Conservation (phyloP, 2,329 filamentous ascomycete genomes). For the Fusarium tanahbumbuense region DNA sequence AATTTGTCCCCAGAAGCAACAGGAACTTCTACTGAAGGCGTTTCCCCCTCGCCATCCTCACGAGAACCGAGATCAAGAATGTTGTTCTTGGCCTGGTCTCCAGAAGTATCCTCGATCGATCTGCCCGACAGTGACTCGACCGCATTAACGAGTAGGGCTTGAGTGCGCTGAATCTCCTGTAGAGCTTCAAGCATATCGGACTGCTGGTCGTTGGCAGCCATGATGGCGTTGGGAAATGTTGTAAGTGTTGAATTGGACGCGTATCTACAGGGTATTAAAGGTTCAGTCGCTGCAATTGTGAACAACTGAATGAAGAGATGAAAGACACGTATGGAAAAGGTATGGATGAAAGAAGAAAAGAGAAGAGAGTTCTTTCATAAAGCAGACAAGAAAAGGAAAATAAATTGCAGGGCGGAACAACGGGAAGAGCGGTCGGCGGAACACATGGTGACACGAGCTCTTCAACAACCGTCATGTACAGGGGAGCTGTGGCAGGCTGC, state of each 20-base stretch:
- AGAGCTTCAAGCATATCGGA: conserved; percentile 47
- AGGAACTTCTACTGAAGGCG: conserved; percentile 25
- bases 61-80: conserved; percentile 21
- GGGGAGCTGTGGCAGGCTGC: conserved; percentile 28
- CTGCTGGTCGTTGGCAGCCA: conserved; percentile 42
- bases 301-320: background rate
- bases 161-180: conserved; percentile 57
- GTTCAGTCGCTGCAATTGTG: background rate
- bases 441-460: conserved; percentile 31
- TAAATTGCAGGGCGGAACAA: conserved; percentile 31
- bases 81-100: conserved; percentile 16
- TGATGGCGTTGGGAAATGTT: conserved; percentile 20
- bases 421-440: conserved; percentile 39
- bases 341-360: conserved; percentile 1
- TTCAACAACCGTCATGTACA: conserved; percentile 27
- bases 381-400: conserved; percentile 4
- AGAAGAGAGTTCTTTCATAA: background rate
- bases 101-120: conserved; percentile 32
- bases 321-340: background rate
- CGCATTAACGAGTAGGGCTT: conserved; percentile 55
- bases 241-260: conserved; percentile 1
- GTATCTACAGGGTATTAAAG: conserved; percentile 29
- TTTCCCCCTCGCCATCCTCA: conserved; percentile 15
- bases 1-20: conserved; percentile 30
- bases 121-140: conserved; percentile 55